phyloP scores from a whole-genome alignment of 1,284 basidiomycete genomes.

The Veloboletus limbatus region DNA sequence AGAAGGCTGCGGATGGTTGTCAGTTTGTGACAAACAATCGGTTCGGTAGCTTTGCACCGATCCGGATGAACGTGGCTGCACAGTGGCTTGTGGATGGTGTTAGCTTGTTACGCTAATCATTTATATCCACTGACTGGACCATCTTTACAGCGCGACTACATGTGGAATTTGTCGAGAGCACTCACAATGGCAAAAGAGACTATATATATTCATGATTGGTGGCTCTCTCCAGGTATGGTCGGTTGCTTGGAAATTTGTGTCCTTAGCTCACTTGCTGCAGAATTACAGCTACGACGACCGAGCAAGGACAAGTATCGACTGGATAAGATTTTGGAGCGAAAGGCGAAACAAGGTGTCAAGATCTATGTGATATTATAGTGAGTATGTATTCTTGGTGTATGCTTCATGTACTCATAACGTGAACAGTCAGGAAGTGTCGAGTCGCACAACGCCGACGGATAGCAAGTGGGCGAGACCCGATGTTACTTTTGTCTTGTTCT shows the following conservation, averaged over 20 bases:
- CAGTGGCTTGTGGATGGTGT: constrained; percentile 99
- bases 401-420: constrained; percentile 1
- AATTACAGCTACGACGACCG: constrained; percentile 83
- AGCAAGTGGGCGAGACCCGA: constrained; percentile 62
- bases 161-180: constrained; percentile 96
- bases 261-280: constrained; percentile 36
- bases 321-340: constrained; percentile 85
- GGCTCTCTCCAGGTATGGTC: constrained; percentile 75
- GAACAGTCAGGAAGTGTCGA: constrained; percentile 92
- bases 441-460: constrained; percentile 89
- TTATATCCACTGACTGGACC: not conserved
- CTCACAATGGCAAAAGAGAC: constrained; percentile 87
- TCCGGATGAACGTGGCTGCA: constrained; percentile 88
- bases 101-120: constrained; percentile 28
- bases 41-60: constrained; percentile 94
- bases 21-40: constrained; percentile 82
- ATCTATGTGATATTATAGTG: constrained; percentile 95
- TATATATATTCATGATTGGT: constrained; percentile 96
- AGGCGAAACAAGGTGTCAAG: constrained; percentile 95
- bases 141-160: constrained; percentile 77
- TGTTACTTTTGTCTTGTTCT: constrained; percentile 7
- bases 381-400: constrained; percentile 25
- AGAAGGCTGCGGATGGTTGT: constrained; percentile 76
- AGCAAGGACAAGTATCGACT: constrained; percentile 85
- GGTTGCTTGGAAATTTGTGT: not conserved